Conservation (phyloP, 179 eudicot species). For the Nepenthes alata region DNA sequence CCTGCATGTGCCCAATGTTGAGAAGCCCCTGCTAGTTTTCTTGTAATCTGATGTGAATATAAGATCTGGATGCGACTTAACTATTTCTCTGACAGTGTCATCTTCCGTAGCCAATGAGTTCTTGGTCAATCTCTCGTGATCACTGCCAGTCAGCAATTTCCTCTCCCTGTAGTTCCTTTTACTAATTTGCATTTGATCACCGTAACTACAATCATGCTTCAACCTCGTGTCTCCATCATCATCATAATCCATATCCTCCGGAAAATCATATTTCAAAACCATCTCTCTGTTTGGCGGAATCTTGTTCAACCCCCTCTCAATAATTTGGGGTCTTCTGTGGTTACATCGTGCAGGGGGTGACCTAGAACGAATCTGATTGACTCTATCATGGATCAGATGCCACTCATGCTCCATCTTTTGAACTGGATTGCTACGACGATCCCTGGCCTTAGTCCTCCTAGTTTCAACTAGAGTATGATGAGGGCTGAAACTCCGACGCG, state of each 20-base stretch:
- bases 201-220: slow-evolving; percentile 10
- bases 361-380: slow-evolving; percentile 19
- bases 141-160: slow-evolving; percentile 8
- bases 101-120: slow-evolving; percentile 17
- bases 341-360: slow-evolving; percentile 17
- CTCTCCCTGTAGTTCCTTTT: slow-evolving; percentile 15
- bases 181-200: slow-evolving; percentile 5
- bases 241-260: slow-evolving; percentile 16
- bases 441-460: slow-evolving; percentile 8
- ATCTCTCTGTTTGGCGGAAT: slow-evolving; percentile 11
- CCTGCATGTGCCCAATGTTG: slow-evolving; percentile 14
- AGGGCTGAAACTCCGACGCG: slow-evolving; percentile 25
- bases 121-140: slow-evolving; percentile 8
- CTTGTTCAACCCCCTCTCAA: slow-evolving; percentile 12
- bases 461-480: slow-evolving; percentile 7
- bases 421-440: slow-evolving; percentile 12
- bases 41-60: slow-evolving; percentile 12
- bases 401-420: slow-evolving; percentile 18
- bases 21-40: slow-evolving; percentile 15
- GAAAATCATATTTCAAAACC: slow-evolving; percentile 11
- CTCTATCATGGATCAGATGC: slow-evolving; percentile 13
- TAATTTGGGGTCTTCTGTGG: slow-evolving; percentile 10
- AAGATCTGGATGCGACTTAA: slow-evolving; percentile 13
- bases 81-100: slow-evolving; percentile 5
- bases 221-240: slow-evolving; percentile 11